These are phyloP conservation scores for Pyricularia sp. DNA, from an alignment of 2,329 filamentous ascomycete genomes.

Conservation along the genomic window DNA sequence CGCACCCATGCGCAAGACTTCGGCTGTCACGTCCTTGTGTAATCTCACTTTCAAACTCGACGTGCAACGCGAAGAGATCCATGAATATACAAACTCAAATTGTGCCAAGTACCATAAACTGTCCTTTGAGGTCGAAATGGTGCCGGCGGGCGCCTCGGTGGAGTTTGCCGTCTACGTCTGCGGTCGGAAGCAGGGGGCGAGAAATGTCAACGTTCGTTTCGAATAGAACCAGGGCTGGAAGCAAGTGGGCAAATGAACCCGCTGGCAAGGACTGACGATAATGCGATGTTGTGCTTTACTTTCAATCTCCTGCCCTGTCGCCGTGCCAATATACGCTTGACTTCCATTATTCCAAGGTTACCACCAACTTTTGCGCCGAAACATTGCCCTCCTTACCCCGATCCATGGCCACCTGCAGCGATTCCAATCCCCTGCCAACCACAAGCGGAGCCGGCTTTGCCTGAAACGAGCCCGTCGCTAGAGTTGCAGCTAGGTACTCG, in stretches of 20 bases:
- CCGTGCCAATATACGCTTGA: too few species aligned
- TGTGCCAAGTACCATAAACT: constrained; percentile 5
- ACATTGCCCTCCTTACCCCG: not conserved
- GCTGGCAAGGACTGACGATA: too few species aligned
- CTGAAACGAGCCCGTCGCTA: constrained; percentile 8
- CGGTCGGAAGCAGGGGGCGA: not conserved
- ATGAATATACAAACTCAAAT: not conserved
- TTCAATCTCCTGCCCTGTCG: too few species aligned
- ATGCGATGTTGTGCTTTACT: too few species aligned
- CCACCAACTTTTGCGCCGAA: not conserved
- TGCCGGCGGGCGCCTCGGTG: constrained; percentile 7
- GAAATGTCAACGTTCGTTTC: not conserved
- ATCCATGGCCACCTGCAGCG: not conserved
- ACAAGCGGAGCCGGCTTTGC: not conserved
- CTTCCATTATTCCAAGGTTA: not conserved
- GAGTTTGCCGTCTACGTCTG: constrained; percentile 9
- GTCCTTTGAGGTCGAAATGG: constrained; percentile 8
- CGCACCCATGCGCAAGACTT: not conserved
- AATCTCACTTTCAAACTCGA: not conserved
- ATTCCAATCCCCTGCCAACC: not conserved
- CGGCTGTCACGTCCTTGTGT: not conserved
- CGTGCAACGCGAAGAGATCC: not conserved
- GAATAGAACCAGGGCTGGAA: too few species aligned
- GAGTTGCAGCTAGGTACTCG: constrained; percentile 9
- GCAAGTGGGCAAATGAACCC: too few species aligned